These are phyloP conservation scores for Orychophragmus violaceus DNA, from an alignment of 345 rosid genomes.

Conservation along the genomic window DNA sequence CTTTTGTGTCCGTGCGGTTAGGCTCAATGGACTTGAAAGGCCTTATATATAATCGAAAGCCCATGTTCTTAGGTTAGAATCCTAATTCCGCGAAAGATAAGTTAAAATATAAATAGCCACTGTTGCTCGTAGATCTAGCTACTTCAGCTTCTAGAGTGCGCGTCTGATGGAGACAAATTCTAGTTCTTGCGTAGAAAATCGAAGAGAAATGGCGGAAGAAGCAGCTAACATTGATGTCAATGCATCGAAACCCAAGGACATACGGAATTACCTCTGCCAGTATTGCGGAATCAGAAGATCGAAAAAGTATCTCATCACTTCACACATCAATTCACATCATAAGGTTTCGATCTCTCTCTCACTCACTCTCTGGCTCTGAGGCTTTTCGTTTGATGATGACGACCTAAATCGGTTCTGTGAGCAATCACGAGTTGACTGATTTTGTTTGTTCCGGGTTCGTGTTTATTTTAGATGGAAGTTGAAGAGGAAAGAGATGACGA, in stretches of 20 bases:
- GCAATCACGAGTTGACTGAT: neutral
- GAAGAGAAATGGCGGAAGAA: conserved; percentile 38
- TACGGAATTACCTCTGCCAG: conserved; percentile 65
- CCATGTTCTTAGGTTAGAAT: conserved; percentile 20
- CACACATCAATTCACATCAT: conserved; percentile 55
- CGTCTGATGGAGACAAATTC: neutral
- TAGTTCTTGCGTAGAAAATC: neutral
- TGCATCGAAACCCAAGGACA: conserved; percentile 39
- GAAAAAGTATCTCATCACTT: conserved; percentile 60
- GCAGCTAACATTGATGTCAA: neutral
- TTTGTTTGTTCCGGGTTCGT: neutral
- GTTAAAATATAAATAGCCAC: neutral
- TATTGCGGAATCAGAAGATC: conserved; percentile 86
- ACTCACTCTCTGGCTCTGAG: neutral
- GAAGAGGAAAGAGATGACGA: conserved; percentile 28
- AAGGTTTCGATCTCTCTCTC: conserved; percentile 32
- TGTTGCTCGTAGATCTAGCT: neutral
- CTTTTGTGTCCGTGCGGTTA: too few species aligned
- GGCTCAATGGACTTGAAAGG: too few species aligned
- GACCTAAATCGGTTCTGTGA: neutral
- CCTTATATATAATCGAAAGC: too few species aligned
- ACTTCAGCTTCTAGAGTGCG: neutral
- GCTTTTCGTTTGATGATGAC: neutral
- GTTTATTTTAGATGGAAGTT: conserved; percentile 38
- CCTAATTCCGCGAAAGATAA: neutral